Percentiles rank a stretch among this genome's conserved stretches.
These are phyloP conservation scores for Plenodomus biglobosus DNA, from an alignment of 2,329 filamentous ascomycete species.

Conservation along the genomic window DNA sequence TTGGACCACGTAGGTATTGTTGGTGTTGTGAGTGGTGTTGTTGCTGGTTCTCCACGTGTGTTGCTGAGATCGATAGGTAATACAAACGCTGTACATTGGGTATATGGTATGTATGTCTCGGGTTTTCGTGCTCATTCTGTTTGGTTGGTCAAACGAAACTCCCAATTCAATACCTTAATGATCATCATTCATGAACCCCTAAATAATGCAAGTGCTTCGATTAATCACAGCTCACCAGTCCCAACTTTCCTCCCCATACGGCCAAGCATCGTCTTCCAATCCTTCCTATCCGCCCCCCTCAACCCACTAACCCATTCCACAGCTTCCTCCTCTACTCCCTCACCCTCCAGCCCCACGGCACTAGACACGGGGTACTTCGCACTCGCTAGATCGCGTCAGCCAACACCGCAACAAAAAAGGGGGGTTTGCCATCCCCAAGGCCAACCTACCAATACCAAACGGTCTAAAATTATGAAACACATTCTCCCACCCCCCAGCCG, in stretches of 20 bases:
- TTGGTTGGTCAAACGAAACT: too few species aligned
- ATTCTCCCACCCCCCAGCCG: constrained; percentile 17
- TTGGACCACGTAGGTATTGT: too few species aligned
- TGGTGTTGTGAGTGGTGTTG: too few species aligned
- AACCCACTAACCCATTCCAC: constrained; percentile 6
- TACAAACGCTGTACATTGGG: too few species aligned
- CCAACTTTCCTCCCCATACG: not conserved
- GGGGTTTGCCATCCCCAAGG: not conserved
- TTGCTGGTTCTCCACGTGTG: too few species aligned
- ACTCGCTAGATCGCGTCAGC: constrained; percentile 7
- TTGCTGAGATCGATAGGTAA: too few species aligned
- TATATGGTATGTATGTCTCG: too few species aligned
- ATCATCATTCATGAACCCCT: too few species aligned
- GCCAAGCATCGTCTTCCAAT: constrained; percentile 9
- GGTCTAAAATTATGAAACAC: constrained; percentile 13
- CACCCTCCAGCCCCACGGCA: not conserved
- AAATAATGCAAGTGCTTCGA: not conserved
- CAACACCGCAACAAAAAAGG: not conserved
- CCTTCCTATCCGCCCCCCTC: constrained; percentile 2
- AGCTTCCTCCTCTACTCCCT: not conserved
- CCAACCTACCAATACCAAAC: constrained; percentile 12
- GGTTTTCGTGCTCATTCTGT: too few species aligned
- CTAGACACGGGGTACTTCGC: constrained; percentile 7
- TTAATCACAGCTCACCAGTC: not conserved
- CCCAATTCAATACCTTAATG: too few species aligned